phyloP scores from a whole-genome alignment of 2,329 filamentous ascomycete species.

The Colletotrichum sp. region DNA sequence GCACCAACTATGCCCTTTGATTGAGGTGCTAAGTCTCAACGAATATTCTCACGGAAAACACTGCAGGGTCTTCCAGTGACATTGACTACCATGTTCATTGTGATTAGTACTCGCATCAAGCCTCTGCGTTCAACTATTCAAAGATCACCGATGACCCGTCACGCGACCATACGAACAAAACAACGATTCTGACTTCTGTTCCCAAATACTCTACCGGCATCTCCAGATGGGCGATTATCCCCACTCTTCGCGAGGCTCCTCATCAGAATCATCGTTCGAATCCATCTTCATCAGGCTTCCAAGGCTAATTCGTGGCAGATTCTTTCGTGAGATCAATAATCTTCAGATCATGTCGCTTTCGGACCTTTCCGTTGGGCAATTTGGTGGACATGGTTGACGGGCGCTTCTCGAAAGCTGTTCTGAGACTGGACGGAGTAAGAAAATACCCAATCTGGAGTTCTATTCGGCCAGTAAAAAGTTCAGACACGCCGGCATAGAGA shows the following conservation, averaged over 20 bases:
- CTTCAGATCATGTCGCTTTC: neutral
- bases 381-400: too few relatives aligned
- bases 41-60: neutral
- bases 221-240: neutral
- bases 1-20: neutral
- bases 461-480: too few relatives aligned
- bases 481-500: neutral
- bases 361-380: too few relatives aligned
- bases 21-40: neutral
- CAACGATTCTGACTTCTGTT: too few relatives aligned
- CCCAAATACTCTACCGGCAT: neutral
- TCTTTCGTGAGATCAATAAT: neutral
- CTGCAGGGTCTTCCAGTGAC: neutral
- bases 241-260: neutral
- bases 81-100: neutral
- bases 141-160: neutral
- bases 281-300: neutral
- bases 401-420: too few relatives aligned
- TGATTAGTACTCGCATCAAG: neutral
- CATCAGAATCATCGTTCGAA: neutral
- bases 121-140: neutral
- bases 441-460: too few relatives aligned
- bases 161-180: neutral
- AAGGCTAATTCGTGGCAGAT: neutral
- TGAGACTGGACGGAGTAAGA: too few relatives aligned